Percentiles rank a stretch among this genome's conserved stretches.
phyloP scores from a whole-genome alignment of 441 rosid species.

The Populus trichocarpa region DNA sequence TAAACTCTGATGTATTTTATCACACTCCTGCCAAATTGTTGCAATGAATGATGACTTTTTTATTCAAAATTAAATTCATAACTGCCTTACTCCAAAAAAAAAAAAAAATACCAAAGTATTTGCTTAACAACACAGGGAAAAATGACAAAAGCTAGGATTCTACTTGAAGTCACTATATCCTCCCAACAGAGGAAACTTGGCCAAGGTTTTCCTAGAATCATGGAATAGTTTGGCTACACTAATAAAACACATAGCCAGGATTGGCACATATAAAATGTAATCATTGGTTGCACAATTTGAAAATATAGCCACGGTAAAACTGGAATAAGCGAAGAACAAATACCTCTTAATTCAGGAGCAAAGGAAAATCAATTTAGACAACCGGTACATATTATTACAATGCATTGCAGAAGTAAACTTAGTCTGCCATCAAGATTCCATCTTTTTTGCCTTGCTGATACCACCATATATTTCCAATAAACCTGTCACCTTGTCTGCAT shows the following conservation, averaged over 20 bases:
- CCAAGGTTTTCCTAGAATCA: neutral
- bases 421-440: neutral
- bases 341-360: neutral
- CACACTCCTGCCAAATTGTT: neutral
- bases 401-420: neutral
- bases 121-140: neutral
- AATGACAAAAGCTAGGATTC: neutral
- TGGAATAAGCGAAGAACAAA: neutral
- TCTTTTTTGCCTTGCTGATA: neutral
- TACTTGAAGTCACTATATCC: neutral
- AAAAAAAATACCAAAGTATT: too few relatives aligned
- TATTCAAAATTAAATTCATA: neutral
- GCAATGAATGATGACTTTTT: neutral
- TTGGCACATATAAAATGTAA: neutral
- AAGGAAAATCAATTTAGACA: neutral
- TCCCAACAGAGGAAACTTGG: neutral
- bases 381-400: neutral
- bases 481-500: neutral
- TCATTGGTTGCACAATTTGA: neutral
- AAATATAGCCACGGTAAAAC: neutral
- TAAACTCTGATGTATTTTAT: neutral
- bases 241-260: neutral
- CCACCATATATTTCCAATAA: slow-evolving; percentile 10
- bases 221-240: neutral
- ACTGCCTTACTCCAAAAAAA: neutral